Evolutionary conservation across 2,329 filamentous ascomycete genomes (phyloP).

Genomic region (Fusarium solani-melongenae): DNA sequence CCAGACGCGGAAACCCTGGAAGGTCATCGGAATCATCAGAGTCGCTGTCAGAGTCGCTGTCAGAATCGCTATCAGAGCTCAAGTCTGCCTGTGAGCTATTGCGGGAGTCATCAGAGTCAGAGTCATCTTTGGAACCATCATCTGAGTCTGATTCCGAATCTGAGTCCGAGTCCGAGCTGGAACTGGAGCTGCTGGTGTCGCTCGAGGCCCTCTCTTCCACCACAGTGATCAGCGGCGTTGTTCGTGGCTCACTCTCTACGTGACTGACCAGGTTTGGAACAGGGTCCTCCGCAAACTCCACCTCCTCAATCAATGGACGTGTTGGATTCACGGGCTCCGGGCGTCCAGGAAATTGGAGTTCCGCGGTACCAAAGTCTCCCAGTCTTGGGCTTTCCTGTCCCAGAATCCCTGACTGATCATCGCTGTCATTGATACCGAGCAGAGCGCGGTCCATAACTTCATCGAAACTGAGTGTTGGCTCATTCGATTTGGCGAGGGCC

Average conservation of each 20-base stretch:
- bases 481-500: conserved; percentile 47
- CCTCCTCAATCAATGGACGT: conserved; percentile 47
- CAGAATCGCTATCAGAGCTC: background rate
- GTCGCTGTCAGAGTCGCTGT: background rate
- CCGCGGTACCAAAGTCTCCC: conserved; percentile 11
- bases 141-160: conserved; percentile 42
- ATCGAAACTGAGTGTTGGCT: conserved; percentile 47
- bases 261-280: background rate
- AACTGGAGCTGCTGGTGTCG: conserved; percentile 39
- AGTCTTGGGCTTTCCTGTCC: conserved; percentile 1
- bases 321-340: conserved; percentile 3
- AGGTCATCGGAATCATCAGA: background rate
- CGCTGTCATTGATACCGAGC: conserved; percentile 8
- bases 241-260: background rate
- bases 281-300: conserved; percentile 26
- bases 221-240: conserved; percentile 8
- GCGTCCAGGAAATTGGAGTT: conserved; percentile 15
- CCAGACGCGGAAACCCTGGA: background rate
- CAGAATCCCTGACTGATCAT: conserved; percentile 1
- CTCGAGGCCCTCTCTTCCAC: conserved; percentile 23
- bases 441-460: conserved; percentile 48
- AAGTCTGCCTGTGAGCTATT: conserved; percentile 2
- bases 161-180: conserved; percentile 44
- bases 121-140: conserved; percentile 52
- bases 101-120: conserved; percentile 31